Percentiles rank a stretch among this genome's conserved stretches.
Conservation (phyloP, 352 stramenopile genomes). For the Phytophthora nicotianae region DNA sequence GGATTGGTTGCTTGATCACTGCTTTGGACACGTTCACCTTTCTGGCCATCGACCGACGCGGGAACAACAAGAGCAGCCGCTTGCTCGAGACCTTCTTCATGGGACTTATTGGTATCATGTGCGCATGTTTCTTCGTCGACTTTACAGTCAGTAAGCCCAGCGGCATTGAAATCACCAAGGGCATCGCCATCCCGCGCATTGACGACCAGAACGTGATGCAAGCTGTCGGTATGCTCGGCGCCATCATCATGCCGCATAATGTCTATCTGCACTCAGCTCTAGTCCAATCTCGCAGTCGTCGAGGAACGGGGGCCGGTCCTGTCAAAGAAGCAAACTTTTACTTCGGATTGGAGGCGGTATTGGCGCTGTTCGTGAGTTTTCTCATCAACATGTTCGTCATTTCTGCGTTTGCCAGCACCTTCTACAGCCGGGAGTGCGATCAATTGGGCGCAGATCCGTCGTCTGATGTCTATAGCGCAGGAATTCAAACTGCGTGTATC, state of each 20-base stretch:
- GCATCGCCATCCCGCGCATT: constrained; percentile 71
- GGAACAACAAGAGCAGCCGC: constrained; percentile 43
- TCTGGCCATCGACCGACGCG: constrained; percentile 75
- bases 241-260: constrained; percentile 96
- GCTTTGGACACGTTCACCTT: constrained; percentile 90
- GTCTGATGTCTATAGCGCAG: constrained; percentile 48
- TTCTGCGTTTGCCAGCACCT: constrained; percentile 89
- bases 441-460: constrained; percentile 47
- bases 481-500: constrained; percentile 74
- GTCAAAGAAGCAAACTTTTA: constrained; percentile 74
- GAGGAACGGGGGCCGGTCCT: constrained; percentile 7
- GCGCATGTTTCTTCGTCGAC: constrained; percentile 88
- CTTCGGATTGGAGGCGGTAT: constrained; percentile 83
- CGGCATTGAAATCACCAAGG: constrained; percentile 72
- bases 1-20: constrained; percentile 75
- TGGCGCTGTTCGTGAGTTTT: constrained; percentile 91
- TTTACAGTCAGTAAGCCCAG: constrained; percentile 80
- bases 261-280: constrained; percentile 95
- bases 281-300: constrained; percentile 58
- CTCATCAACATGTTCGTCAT: constrained; percentile 93
- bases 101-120: constrained; percentile 91
- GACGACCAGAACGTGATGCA: constrained; percentile 66
- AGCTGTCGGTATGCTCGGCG: constrained; percentile 85
- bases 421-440: constrained; percentile 79
- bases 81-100: constrained; percentile 89